These are phyloP conservation scores for Camellia oleifera DNA, from an alignment of 179 eudicot species.

Conservation along the genomic window DNA sequence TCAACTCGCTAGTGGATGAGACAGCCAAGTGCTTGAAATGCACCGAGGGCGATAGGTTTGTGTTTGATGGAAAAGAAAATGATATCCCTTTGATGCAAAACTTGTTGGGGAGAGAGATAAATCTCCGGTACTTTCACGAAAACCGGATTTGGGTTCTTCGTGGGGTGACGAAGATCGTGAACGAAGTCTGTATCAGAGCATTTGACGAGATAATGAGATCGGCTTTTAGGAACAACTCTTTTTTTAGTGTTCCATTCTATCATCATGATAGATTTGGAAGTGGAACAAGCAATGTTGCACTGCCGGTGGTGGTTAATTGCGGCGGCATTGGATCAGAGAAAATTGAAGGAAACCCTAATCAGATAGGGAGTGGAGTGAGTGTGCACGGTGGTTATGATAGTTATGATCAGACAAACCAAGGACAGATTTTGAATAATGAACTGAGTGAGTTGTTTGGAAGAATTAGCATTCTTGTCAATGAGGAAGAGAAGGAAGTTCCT, in stretches of 20 bases:
- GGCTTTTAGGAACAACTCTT: no score
- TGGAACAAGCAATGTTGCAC: not conserved
- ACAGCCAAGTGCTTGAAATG: constrained; percentile 33
- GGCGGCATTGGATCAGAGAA: not conserved
- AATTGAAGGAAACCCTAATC: not conserved
- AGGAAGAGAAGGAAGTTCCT: constrained; percentile 18
- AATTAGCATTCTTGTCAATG: not conserved
- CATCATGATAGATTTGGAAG: not conserved
- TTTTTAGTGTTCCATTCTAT: no score
- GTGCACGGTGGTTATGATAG: not conserved
- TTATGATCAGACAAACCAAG: not conserved
- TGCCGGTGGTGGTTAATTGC: not conserved
- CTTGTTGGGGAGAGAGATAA: constrained; percentile 16
- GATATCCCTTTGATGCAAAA: constrained; percentile 30
- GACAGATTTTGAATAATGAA: constrained; percentile 7
- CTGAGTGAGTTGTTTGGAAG: constrained; percentile 8
- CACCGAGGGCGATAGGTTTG: constrained; percentile 11
- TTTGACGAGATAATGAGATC: constrained; percentile 34
- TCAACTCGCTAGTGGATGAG: constrained; percentile 39
- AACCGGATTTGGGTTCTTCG: constrained; percentile 26
- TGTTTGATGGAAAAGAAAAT: no score
- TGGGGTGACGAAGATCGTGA: constrained; percentile 32
- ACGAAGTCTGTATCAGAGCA: constrained; percentile 40
- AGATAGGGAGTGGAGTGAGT: no score
- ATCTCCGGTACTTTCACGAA: constrained; percentile 33